Base-by-base conservation (phyloP, 2,329 filamentous ascomycete genomes). In the Cladophialophora exuberans region DNA sequence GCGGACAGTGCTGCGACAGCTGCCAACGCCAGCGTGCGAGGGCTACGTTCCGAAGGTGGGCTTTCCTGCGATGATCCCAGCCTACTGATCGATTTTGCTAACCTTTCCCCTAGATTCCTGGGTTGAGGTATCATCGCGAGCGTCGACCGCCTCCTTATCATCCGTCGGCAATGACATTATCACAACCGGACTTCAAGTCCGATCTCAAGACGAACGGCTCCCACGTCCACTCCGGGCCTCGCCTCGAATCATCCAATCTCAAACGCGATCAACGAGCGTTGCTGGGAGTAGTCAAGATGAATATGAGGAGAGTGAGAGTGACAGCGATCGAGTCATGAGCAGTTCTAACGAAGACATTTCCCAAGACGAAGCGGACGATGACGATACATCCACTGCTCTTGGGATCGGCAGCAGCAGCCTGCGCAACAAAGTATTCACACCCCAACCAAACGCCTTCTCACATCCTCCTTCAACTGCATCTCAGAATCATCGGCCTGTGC, bases 71-170 rank as follows among this genome's bases (percentile, higher is more conserved):
- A 10, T 22, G 10, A 25, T 23, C 13, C 26, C 17, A n/a, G 3
- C 13, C 23, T n/a, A 9, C 10, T 20, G 7, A 25, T 9, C 58
- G 57, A 53, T 73, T 71, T 77, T 72, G 75, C 70, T 73, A 26
- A 70, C 66, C 41, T 72, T 75, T 74, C 54, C 63, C 26, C 77
- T n/a, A 92, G 94, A 97, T 76, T 97, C 94, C 6, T 99, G 94
- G 94, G 85, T 97, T 65, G 93, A 99, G 71, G 85, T 99, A 57
- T 84, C 88, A 42, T 97, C 93, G 3, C 90, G 94, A 65, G 91
- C 93, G 6, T 97, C 93, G 0, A 96, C 93, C 2, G 96, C 93
- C 2, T 97, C 92, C 11, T 78, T 96, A 10, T 96, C 92, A 17
- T 96, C 83, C 73, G 85, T 50, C 85, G 87, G 68, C 72, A 72